phyloP scores from a whole-genome alignment of 176 grass and related monocot species.

The Bothriochloa decipiens region DNA sequence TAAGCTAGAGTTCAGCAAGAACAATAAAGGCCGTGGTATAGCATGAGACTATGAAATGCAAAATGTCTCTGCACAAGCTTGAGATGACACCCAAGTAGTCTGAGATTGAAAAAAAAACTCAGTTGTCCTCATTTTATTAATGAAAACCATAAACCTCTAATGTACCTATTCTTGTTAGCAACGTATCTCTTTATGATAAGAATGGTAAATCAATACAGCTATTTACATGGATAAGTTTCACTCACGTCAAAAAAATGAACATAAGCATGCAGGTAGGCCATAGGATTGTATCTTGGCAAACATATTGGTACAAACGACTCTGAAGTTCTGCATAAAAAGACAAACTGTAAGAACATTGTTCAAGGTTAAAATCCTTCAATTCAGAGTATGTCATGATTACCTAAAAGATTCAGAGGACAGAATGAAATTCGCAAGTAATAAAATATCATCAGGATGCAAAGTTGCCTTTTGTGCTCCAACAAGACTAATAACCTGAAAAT shows the following conservation, averaged over 20 bases:
- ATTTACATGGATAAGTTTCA: slow-evolving; percentile 37
- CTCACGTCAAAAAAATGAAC: slow-evolving; percentile 99
- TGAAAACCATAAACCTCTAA: background rate
- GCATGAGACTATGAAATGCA: background rate
- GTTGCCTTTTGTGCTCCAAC: slow-evolving; percentile 97
- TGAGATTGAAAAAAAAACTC: background rate
- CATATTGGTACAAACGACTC: slow-evolving; percentile 97
- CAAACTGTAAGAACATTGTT: slow-evolving; percentile 35
- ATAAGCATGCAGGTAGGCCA: slow-evolving; percentile 94
- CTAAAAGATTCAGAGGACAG: slow-evolving; percentile 95
- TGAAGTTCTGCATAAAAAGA: slow-evolving; percentile 75
- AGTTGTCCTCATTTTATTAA: background rate
- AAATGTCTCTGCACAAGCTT: background rate
- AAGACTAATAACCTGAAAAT: slow-evolving; percentile 88
- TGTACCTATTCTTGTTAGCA: background rate
- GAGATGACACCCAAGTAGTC: background rate
- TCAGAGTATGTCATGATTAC: slow-evolving; percentile 49
- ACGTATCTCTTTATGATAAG: slow-evolving; percentile 6
- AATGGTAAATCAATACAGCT: background rate
- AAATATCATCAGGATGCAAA: slow-evolving; percentile 92
- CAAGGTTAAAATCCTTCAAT: slow-evolving; percentile 17
- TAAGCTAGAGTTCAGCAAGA: background rate
- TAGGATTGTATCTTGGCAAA: slow-evolving; percentile 97
- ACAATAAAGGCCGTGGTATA: background rate
- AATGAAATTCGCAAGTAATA: slow-evolving; percentile 94